Base-by-base conservation (phyloP, 805 yeast genomes). In the Wickerhamomyces xylosicus region DNA sequence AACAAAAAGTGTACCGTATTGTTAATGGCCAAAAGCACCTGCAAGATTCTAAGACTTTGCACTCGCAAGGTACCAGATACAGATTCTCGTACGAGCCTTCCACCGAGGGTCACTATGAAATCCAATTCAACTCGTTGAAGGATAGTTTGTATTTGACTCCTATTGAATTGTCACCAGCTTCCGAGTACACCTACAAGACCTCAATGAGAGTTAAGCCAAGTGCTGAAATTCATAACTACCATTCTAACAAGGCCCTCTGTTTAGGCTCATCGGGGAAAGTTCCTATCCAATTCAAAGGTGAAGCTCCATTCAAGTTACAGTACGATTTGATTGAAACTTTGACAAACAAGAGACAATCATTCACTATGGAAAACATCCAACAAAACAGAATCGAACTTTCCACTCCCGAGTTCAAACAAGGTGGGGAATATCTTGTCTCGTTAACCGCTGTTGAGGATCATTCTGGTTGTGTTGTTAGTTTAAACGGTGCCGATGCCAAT, bases 101-200 rank as follows among this genome's bases (percentile, higher is more conserved):
- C 2, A 64, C 69, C 3, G 95, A 86, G 48, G 98, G 98, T 1
- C 72, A 72, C 21, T 92, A 83, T 55, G 77, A 77, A 22, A 79
- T 90, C 40, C 77, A 74, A 21, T 85, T 92, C 59, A 64, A 72
- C 28, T 62, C 70, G 11, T 54, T 87, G 20, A 69, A 72, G 29
- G 95, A 86, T 52, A 71, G 73, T 42, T 69, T 84, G 38, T 77
- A 83, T 53, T 64, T 67, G 19, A 62, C 62, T 8, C 64, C 63
- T 14, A 61, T 66, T 16, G 35, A 51, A 7, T 48, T 68, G 31
- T 33, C 37, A 3, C 69, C 69, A 5, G 39, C 44, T 1, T 47
- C 55, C 1, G 67, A 69, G 22, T 74, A 69, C 50, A 68, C 81
- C 2, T 83, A 78, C 53, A 69, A 69, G 46, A 82, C 89, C 0